phyloP scores from a whole-genome alignment of 2,329 filamentous ascomycete genomes.

The Clonostachys sp. region DNA sequence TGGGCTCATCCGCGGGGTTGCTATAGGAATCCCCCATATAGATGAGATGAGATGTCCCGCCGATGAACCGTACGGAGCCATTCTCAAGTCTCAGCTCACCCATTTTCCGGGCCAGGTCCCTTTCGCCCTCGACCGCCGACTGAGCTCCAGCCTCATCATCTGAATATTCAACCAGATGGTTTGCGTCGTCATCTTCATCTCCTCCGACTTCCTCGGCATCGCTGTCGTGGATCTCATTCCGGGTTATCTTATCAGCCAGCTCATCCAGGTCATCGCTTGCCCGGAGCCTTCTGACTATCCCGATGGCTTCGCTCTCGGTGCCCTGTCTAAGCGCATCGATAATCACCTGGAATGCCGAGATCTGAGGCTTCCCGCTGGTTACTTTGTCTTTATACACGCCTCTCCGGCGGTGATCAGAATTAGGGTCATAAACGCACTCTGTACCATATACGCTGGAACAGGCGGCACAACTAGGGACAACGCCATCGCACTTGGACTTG shows the following conservation, averaged over 20 bases:
- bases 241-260: slow-evolving; percentile 47
- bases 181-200: slow-evolving; percentile 29
- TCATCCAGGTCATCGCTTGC: slow-evolving; percentile 68
- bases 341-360: slow-evolving; percentile 85
- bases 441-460: slow-evolving; percentile 91
- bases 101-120: slow-evolving; percentile 87
- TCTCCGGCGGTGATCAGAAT: slow-evolving; percentile 92
- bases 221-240: slow-evolving; percentile 11
- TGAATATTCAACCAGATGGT: slow-evolving; percentile 25
- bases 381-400: slow-evolving; percentile 95
- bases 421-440: slow-evolving; percentile 90
- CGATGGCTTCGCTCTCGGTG: slow-evolving; percentile 78
- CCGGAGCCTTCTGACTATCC: slow-evolving; percentile 80
- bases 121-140: slow-evolving; percentile 55
- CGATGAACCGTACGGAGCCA: slow-evolving; percentile 84
- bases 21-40: slow-evolving; percentile 57
- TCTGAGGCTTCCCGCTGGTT: slow-evolving; percentile 81
- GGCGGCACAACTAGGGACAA: slow-evolving; percentile 87
- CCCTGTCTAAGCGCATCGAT: slow-evolving; percentile 91
- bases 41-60: slow-evolving; percentile 90
- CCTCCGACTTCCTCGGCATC: slow-evolving; percentile 18
- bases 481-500: slow-evolving; percentile 90
- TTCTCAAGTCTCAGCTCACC: slow-evolving; percentile 84
- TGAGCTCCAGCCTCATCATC: slow-evolving; percentile 33
- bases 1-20: slow-evolving; percentile 30